These are phyloP conservation scores for Neofusicoccum sp. DNA, from an alignment of 2,329 filamentous ascomycete genomes.

Conservation along the genomic window DNA sequence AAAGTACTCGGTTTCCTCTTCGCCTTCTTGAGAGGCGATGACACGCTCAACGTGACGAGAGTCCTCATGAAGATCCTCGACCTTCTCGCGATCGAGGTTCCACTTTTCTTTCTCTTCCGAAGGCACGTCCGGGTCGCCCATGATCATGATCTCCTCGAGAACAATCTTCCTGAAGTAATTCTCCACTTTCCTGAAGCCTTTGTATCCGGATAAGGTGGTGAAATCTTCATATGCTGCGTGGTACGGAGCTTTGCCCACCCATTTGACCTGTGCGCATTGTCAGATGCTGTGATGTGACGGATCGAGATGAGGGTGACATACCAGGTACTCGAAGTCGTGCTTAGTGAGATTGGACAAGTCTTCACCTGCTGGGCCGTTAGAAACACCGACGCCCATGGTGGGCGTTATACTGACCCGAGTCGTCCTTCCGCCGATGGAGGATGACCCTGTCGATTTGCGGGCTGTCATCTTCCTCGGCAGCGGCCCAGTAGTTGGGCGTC, in stretches of 20 bases:
- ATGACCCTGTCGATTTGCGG: slow-evolving; percentile 91
- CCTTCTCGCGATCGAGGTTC: slow-evolving; percentile 90
- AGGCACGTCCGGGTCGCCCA: slow-evolving; percentile 69
- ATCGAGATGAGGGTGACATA: slow-evolving; percentile 34
- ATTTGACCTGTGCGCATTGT: slow-evolving; percentile 71
- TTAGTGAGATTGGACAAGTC: slow-evolving; percentile 51
- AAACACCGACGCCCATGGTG: neutral
- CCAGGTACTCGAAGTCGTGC: slow-evolving; percentile 82
- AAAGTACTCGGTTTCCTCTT: slow-evolving; percentile 82
- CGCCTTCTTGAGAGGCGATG: slow-evolving; percentile 79
- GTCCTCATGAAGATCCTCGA: slow-evolving; percentile 84
- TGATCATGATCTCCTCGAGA: slow-evolving; percentile 74
- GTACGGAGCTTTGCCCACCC: slow-evolving; percentile 93
- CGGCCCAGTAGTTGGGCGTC: slow-evolving; percentile 71
- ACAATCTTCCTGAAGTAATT: slow-evolving; percentile 91
- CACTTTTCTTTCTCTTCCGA: slow-evolving; percentile 91
- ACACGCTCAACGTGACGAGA: slow-evolving; percentile 92
- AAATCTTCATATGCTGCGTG: slow-evolving; percentile 94
- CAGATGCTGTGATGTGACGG: slow-evolving; percentile 23
- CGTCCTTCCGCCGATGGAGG: slow-evolving; percentile 79
- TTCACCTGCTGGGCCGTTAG: slow-evolving; percentile 34
- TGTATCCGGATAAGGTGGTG: slow-evolving; percentile 72
- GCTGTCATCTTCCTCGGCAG: slow-evolving; percentile 72
- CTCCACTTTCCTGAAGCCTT: slow-evolving; percentile 85
- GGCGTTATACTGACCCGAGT: slow-evolving; percentile 40